These are phyloP conservation scores for Fusarium zealandicum DNA, from an alignment of 2,329 filamentous ascomycete species.

Conservation along the genomic window DNA sequence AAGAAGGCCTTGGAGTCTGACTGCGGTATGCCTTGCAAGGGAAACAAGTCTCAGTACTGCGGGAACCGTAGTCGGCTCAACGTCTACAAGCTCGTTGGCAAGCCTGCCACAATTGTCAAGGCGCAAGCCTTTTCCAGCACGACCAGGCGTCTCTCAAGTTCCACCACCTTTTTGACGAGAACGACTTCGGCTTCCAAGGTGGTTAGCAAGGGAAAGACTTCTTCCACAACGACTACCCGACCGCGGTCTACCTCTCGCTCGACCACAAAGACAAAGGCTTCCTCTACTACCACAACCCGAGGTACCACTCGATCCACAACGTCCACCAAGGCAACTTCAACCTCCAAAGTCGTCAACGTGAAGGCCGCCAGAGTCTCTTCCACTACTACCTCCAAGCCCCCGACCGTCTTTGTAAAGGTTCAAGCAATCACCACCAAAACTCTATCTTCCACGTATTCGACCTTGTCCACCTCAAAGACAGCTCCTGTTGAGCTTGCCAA, in stretches of 20 bases:
- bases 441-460: background rate
- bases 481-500: background rate
- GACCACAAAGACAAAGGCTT: background rate
- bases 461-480: background rate
- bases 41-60: slow-evolving; percentile 23
- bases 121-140: background rate
- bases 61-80: slow-evolving; percentile 22
- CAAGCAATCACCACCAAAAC: background rate
- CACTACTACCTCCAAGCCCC: background rate
- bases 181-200: background rate
- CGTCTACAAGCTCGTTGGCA: slow-evolving; percentile 26
- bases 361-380: background rate
- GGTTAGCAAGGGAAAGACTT: background rate
- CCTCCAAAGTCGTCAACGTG: background rate
- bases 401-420: background rate
- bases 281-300: background rate
- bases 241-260: background rate
- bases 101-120: background rate
- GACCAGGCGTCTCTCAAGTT: background rate
- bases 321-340: background rate
- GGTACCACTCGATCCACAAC: too few species aligned
- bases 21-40: slow-evolving; percentile 25
- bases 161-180: background rate
- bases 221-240: background rate
- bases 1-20: slow-evolving; percentile 15